Conservation (phyloP, 2,329 filamentous ascomycete genomes). For the Akanthomyces muscarius region DNA sequence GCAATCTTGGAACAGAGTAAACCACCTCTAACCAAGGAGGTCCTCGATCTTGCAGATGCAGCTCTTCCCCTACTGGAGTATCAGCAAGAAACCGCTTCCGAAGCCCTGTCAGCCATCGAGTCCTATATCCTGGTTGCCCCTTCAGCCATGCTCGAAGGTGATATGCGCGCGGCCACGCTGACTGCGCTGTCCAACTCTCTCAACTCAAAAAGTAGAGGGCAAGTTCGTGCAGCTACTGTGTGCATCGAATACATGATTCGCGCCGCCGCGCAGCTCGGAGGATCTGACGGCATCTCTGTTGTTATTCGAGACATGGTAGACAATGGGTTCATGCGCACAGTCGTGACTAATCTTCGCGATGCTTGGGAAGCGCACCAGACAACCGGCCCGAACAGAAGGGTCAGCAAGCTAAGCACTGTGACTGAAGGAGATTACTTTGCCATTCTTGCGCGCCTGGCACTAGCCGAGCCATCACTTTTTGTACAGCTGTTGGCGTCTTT, state of each 20-base stretch:
- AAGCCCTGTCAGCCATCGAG: constrained; percentile 62
- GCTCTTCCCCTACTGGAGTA: constrained; percentile 64
- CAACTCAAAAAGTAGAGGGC: constrained; percentile 53
- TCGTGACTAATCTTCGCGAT: constrained; percentile 63
- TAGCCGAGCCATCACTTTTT: constrained; percentile 69
- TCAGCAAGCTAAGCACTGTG: constrained; percentile 65
- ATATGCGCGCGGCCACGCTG: constrained; percentile 47
- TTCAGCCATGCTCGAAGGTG: constrained; percentile 58
- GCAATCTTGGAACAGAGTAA: constrained; percentile 66
- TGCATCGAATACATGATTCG: constrained; percentile 64
- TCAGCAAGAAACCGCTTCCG: constrained; percentile 58
- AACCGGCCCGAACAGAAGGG: constrained; percentile 71
- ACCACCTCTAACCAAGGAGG: constrained; percentile 55
- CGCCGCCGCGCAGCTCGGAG: constrained; percentile 58
- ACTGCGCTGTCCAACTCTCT: constrained; percentile 47
- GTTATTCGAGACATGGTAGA: constrained; percentile 63
- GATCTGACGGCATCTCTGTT: constrained; percentile 55
- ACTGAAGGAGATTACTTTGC: constrained; percentile 83
- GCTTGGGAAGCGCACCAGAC: constrained; percentile 73
- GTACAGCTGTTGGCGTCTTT: constrained; percentile 51
- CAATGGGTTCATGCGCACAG: constrained; percentile 56
- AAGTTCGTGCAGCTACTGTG: constrained; percentile 53
- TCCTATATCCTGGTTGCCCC: constrained; percentile 69
- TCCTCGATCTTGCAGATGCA: constrained; percentile 60
- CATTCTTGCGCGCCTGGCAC: constrained; percentile 72